Evolutionary conservation across 306 rosid species (phyloP).

Genomic region (Vigna unguiculata): DNA sequence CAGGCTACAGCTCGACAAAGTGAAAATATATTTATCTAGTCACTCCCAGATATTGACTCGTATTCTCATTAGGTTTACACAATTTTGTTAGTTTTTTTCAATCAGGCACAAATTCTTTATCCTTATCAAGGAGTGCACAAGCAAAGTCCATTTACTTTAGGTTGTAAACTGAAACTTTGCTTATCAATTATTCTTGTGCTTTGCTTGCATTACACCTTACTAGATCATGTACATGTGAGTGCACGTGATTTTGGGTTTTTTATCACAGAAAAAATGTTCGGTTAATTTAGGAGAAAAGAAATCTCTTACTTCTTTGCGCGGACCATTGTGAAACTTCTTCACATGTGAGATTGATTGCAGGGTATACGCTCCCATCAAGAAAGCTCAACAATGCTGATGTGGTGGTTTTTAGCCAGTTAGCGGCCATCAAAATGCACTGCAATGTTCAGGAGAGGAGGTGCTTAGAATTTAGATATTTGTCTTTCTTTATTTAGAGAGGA

Average conservation of each 20-base stretch:
- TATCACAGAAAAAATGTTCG: constrained; percentile 47
- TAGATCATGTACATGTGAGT: constrained; percentile 21
- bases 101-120: background rate
- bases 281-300: constrained; percentile 70
- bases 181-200: constrained; percentile 27
- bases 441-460: constrained; percentile 60
- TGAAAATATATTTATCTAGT: constrained; percentile 28
- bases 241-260: constrained; percentile 2
- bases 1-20: constrained; percentile 29
- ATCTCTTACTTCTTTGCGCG: constrained; percentile 64
- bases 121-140: constrained; percentile 19
- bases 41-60: constrained; percentile 38
- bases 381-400: constrained; percentile 66
- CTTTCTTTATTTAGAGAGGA: constrained; percentile 56
- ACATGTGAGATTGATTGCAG: constrained; percentile 61
- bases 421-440: constrained; percentile 77
- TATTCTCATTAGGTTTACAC: constrained; percentile 29
- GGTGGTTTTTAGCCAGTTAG: constrained; percentile 64
- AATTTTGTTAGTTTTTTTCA: constrained; percentile 33
- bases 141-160: constrained; percentile 15
- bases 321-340: constrained; percentile 75
- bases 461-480: constrained; percentile 54
- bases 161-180: constrained; percentile 20
- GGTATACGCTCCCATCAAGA: constrained; percentile 50
- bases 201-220: constrained; percentile 26